Evolutionary conservation across 1,139 yeast genomes (phyloP).

Genomic region (Hyphopichia pseudoburtonii): DNA sequence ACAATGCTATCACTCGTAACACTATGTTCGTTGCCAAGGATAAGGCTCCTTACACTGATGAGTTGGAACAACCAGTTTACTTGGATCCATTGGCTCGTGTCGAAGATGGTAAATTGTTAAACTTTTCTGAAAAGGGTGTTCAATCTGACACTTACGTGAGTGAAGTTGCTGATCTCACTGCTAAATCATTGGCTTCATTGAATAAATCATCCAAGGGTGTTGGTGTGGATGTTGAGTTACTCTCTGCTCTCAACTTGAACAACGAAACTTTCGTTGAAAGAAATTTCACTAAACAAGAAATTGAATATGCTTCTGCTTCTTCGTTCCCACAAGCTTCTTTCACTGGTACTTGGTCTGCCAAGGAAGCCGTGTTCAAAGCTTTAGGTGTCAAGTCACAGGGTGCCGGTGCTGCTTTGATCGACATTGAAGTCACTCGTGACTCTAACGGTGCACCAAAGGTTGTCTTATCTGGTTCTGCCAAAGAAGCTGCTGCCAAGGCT

Average conservation of each 20-base stretch:
- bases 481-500: conserved; percentile 64
- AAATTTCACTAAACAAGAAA: conserved; percentile 83
- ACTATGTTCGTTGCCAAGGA: conserved; percentile 91
- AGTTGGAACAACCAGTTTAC: conserved; percentile 85
- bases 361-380: conserved; percentile 97
- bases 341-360: conserved; percentile 99
- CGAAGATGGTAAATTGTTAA: conserved; percentile 48
- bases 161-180: conserved; percentile 40
- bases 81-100: conserved; percentile 95
- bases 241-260: conserved; percentile 74
- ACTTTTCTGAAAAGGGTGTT: conserved; percentile 44
- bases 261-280: conserved; percentile 89
- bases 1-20: conserved; percentile 89
- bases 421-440: conserved; percentile 82
- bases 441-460: conserved; percentile 83
- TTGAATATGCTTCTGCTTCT: conserved; percentile 70
- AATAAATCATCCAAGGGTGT: conserved; percentile 65
- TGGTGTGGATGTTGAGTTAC: conserved; percentile 95
- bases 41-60: conserved; percentile 87
- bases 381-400: conserved; percentile 88
- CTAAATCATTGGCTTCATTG: conserved; percentile 49
- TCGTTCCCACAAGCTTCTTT: conserved; percentile 83
- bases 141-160: conserved; percentile 40
- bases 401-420: conserved; percentile 90
- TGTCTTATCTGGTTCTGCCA: conserved; percentile 71